These are phyloP conservation scores for Cryptococcus floricola DNA, from an alignment of 1,284 basidiomycete species.

Conservation along the genomic window DNA sequence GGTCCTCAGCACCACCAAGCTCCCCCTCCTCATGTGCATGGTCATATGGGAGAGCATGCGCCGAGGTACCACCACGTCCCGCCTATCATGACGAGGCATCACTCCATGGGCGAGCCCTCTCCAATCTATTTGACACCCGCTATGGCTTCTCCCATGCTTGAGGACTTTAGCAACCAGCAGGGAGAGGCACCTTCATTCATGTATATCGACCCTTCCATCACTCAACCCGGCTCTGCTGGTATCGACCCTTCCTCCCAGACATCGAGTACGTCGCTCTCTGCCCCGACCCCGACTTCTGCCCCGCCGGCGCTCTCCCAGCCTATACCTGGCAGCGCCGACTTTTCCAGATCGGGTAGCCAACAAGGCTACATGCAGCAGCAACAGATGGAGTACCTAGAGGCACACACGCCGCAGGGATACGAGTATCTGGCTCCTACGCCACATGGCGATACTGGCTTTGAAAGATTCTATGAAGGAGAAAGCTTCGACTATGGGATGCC, in stretches of 20 bases:
- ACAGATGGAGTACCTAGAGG: slow-evolving; percentile 32
- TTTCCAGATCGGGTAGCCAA: not conserved
- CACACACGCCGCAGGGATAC: slow-evolving; percentile 3
- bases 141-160: not conserved
- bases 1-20: not conserved
- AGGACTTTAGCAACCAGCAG: not conserved
- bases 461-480: not conserved
- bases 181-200: not conserved
- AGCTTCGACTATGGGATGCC: slow-evolving; percentile 1
- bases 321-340: not conserved
- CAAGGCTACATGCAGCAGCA: slow-evolving; percentile 35
- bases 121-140: not conserved
- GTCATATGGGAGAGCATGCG: not conserved
- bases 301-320: slow-evolving; percentile 12
- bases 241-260: slow-evolving; percentile 13
- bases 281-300: slow-evolving; percentile 10
- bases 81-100: not conserved
- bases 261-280: slow-evolving; percentile 19
- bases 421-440: slow-evolving; percentile 2
- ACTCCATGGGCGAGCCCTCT: not conserved
- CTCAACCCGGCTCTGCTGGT: slow-evolving; percentile 12
- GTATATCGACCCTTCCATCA: not conserved
- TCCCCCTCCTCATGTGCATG: not conserved
- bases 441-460: not conserved
- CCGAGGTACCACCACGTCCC: not conserved